These are phyloP conservation scores for Coprinellus micaceus DNA, from an alignment of 768 basidiomycete genomes.

Conservation along the genomic window DNA sequence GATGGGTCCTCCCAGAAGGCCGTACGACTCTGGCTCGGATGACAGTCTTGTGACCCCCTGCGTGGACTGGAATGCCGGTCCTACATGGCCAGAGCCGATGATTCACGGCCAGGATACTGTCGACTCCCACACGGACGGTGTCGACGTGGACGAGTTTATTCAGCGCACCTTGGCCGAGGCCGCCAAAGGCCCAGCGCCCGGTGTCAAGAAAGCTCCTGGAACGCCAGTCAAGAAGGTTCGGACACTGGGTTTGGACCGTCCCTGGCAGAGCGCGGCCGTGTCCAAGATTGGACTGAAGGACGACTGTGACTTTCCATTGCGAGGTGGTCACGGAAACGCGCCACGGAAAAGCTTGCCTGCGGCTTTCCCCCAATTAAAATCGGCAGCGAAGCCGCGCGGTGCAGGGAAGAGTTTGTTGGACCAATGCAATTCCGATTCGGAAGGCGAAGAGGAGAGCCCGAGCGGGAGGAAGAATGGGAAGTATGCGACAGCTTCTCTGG, in stretches of 20 bases:
- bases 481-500: slow-evolving; percentile 52
- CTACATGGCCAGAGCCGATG: slow-evolving; percentile 59
- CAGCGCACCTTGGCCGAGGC: slow-evolving; percentile 61
- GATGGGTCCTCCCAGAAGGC: slow-evolving; percentile 55
- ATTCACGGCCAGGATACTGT: slow-evolving; percentile 42
- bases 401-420: slow-evolving; percentile 28
- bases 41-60: slow-evolving; percentile 73
- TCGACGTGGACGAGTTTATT: slow-evolving; percentile 69
- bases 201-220: slow-evolving; percentile 64
- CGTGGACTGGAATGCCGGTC: slow-evolving; percentile 45
- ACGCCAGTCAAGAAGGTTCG: slow-evolving; percentile 79
- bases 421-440: slow-evolving; percentile 55
- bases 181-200: slow-evolving; percentile 43
- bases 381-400: slow-evolving; percentile 14
- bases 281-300: slow-evolving; percentile 57
- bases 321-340: slow-evolving; percentile 25
- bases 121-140: slow-evolving; percentile 29
- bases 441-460: slow-evolving; percentile 67
- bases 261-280: slow-evolving; percentile 80
- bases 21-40: slow-evolving; percentile 57
- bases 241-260: slow-evolving; percentile 56
- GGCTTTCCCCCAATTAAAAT: slow-evolving; percentile 50
- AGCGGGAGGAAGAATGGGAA: slow-evolving; percentile 43
- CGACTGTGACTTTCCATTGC: slow-evolving; percentile 37
- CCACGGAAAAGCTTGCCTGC: slow-evolving; percentile 76